Percentiles rank a stretch among this genome's conserved stretches.
phyloP scores from a whole-genome alignment of 805 yeast species.

The Monosporozyma servazzii region DNA sequence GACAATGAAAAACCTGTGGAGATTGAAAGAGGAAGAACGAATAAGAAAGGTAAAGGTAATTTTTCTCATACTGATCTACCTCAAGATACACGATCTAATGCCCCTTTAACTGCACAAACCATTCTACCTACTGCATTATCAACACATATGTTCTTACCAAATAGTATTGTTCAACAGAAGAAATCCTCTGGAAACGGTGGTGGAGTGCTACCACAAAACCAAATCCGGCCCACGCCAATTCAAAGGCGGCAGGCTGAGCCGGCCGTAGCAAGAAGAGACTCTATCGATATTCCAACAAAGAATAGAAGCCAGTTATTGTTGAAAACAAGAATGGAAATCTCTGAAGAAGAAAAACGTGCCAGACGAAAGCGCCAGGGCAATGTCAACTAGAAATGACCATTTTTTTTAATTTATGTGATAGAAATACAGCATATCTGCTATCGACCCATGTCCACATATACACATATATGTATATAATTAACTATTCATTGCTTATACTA shows the following conservation, averaged over 20 bases:
- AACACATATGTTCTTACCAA: constrained; percentile 54
- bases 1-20: neutral
- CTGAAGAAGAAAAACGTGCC: constrained; percentile 23
- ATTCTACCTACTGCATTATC: constrained; percentile 51
- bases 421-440: too few species aligned
- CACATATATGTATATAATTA: neutral
- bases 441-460: neutral
- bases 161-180: constrained; percentile 28
- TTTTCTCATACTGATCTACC: constrained; percentile 22
- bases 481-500: neutral
- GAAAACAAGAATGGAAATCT: constrained; percentile 28
- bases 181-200: constrained; percentile 14
- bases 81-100: constrained; percentile 34
- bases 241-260: neutral
- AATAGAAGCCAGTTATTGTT: constrained; percentile 18
- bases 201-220: neutral
- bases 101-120: constrained; percentile 52
- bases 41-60: constrained; percentile 13
- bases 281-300: constrained; percentile 29
- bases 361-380: neutral
- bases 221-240: neutral
- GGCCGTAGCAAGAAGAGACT: constrained; percentile 14
- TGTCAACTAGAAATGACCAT: neutral
- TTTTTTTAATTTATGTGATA: neutral
- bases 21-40: neutral